These are phyloP conservation scores for Panicum miliaceum DNA, from an alignment of 176 grass and related monocot genomes.

Conservation along the genomic window DNA sequence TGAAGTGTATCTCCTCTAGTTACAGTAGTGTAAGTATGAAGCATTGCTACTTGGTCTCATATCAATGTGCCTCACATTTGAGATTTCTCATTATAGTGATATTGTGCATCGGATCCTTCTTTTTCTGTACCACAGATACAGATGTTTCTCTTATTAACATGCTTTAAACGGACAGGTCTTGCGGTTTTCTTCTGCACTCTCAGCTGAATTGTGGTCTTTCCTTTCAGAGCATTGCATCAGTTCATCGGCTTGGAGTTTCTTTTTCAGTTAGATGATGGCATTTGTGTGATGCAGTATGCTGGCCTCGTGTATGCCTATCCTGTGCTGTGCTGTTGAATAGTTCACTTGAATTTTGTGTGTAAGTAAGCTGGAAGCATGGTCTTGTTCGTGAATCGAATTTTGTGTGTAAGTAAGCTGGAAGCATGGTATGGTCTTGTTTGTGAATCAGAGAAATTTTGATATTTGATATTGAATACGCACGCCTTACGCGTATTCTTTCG, in stretches of 20 bases:
- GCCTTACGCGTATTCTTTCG: too few relatives aligned
- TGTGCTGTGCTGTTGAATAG: neutral
- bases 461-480: too few relatives aligned
- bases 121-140: neutral
- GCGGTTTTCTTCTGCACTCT: neutral
- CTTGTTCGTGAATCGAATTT: neutral
- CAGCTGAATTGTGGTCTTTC: neutral
- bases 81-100: neutral
- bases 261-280: neutral
- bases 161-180: constrained; percentile 1
- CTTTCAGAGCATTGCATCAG: neutral
- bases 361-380: neutral
- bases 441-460: too few relatives aligned
- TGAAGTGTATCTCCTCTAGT: neutral
- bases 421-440: too few relatives aligned
- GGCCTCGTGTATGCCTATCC: neutral
- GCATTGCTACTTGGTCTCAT: constrained; percentile 9
- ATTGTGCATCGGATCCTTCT: too few relatives aligned
- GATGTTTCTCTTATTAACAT: neutral
- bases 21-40: constrained; percentile 19
- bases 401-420: too few relatives aligned
- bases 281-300: neutral
- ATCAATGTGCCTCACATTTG: neutral
- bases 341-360: neutral
- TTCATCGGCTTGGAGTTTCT: neutral